Evolutionary conservation across 208 protist genomes (phyloP), one percentile per base, ranked within the genome.

Genomic region (Herpetomonas samuelpessoai): DNA sequence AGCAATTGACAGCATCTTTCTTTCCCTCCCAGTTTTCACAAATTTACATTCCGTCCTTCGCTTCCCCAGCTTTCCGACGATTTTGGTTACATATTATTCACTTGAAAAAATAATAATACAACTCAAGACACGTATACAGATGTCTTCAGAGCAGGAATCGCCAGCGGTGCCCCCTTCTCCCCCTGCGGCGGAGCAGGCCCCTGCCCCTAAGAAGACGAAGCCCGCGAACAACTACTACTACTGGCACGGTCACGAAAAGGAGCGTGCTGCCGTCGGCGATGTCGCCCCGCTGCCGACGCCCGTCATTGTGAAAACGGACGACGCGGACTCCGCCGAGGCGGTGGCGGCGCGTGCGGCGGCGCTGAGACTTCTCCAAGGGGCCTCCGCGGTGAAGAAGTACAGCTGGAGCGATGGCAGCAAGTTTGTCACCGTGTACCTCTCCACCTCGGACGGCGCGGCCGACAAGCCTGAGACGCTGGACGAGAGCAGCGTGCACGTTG

Each of bases 161-260:
- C n/a, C n/a, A n/a, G n/a, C n/a, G n/a, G n/a, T n/a, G n/a, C n/a
- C n/a, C n/a, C n/a, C n/a, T n/a, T n/a, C n/a, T n/a, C n/a, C n/a
- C n/a, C n/a, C n/a, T n/a, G n/a, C n/a, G n/a, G n/a, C n/a, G n/a
- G n/a, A n/a, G n/a, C n/a, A n/a, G n/a, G n/a, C n/a, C n/a, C n/a
- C n/a, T n/a, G n/a, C n/a, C n/a, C n/a, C n/a, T n/a, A n/a, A n/a
- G n/a, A n/a, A n/a, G n/a, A n/a, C n/a, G n/a, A n/a, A n/a, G n/a
- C n/a, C n/a, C n/a, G n/a, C n/a, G n/a, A 91, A 84, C 67, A 83
- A 65, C 12, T 95, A 95, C 61, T 92, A 95, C 57, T 95, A 95
- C 56, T 95, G 85, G 85, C 88, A 95, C 65, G 71, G 77, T 0
- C 88, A 95, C 59, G 85, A 88, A 52, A 91, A 91, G 70, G 79